These are phyloP conservation scores for Chrysosphaeria jannelii DNA, from an alignment of 2,329 filamentous ascomycete species.

Conservation along the genomic window DNA sequence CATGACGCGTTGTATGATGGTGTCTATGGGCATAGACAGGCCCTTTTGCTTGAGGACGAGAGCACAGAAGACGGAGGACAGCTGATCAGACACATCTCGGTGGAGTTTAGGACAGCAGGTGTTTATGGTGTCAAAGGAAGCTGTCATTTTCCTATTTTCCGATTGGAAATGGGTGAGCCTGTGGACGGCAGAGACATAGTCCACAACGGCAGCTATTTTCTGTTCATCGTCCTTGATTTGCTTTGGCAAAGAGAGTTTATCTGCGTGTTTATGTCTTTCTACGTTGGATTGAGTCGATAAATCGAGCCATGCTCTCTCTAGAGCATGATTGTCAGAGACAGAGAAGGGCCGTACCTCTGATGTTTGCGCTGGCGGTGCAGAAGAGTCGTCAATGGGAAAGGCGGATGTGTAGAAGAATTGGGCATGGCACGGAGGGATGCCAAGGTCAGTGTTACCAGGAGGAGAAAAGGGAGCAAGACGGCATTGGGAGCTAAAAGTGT, in stretches of 20 bases:
- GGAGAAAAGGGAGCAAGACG: constrained; percentile 18
- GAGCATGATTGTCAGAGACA: constrained; percentile 42
- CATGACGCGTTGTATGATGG: too few relatives aligned
- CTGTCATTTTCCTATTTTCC: constrained; percentile 9
- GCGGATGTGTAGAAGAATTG: constrained; percentile 71
- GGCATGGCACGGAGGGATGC: constrained; percentile 27
- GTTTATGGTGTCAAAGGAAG: constrained; percentile 7
- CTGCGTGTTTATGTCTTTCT: constrained; percentile 15
- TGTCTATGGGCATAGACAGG: background rate
- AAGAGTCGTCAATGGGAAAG: constrained; percentile 71
- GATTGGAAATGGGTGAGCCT: constrained; percentile 14
- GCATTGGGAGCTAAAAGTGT: constrained; percentile 31
- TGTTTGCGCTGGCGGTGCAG: constrained; percentile 13
- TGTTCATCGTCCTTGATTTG: constrained; percentile 10
- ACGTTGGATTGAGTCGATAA: constrained; percentile 20
- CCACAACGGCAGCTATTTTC: constrained; percentile 12
- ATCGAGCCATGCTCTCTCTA: constrained; percentile 49
- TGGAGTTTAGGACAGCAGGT: constrained; percentile 1
- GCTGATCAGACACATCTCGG: too few relatives aligned
- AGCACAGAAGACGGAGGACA: too few relatives aligned
- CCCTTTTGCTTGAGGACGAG: too few relatives aligned
- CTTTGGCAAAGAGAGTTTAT: constrained; percentile 8
- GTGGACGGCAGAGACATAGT: constrained; percentile 15
- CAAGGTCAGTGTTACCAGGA: too few relatives aligned
- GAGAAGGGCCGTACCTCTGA: constrained; percentile 49